Evolutionary conservation across 1,284 basidiomycete species (phyloP), one percentile per base, ranked within the genome.

Genomic region (Fomitopsis schrenkii): DNA sequence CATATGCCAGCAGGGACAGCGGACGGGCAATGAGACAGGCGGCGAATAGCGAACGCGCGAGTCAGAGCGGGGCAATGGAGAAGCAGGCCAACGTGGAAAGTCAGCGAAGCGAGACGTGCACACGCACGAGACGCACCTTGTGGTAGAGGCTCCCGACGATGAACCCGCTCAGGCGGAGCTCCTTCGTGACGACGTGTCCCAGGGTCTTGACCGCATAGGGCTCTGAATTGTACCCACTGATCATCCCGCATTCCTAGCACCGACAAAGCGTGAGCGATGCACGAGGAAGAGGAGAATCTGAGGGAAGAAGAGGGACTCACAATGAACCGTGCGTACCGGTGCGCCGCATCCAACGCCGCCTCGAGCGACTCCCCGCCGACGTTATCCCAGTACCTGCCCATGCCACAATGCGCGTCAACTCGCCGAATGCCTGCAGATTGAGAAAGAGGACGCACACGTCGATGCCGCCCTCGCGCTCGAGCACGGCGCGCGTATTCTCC

Each of bases 291-390:
- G 5, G 2, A 33, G 30, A 33, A 5, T n/a, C n/a, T n/a, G n/a
- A n/a, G 30, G 2, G 30, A 33, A 22, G 22, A 22, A 22, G 22
- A 22, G 22, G 30, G 26, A 82, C 83, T 80, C 61, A 82, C 78
- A 41, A 86, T 81, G 67, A 91, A 83, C 2, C 85, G 74, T 0
- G 83, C 86, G 41, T 77, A 67, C 1, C 70, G 70, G 33, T 80
- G 80, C 40, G 89, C 79, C 57, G 79, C 74, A 4, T 75, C 76
- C 15, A 91, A 71, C 0, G 83, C 83, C 41, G 81, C 75, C 57
- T 90, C 86, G n/a, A 90, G 77, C 3, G 82, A 84, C 64, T 85
- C 80, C 0, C 90, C 90, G 3, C 91, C 89, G 59, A 89, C 87
- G 70, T 83, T 80, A 63, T 83, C 79, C 75, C 79, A 82, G 65